Percentiles rank a stretch among this genome's conserved stretches.
Evolutionary conservation across 164 flowering plant genomes (phyloP).

Genomic region (Paratinospora sagittata): DNA sequence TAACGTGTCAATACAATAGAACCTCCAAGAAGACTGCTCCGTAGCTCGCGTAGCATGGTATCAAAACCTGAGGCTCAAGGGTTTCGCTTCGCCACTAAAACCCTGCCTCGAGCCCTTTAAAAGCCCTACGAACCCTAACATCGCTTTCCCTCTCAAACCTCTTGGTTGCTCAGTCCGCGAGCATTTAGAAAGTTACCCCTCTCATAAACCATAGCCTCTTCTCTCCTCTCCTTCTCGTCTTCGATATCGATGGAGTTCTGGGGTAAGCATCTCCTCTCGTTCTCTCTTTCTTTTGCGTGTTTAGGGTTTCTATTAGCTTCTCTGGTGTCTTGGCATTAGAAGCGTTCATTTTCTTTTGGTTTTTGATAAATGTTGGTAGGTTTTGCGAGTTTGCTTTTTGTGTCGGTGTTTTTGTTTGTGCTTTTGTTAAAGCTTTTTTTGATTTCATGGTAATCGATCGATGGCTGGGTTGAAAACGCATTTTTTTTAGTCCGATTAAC

Average conservation of each 20-base stretch:
- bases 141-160: neutral
- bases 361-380: neutral
- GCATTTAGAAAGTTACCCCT: slow-evolving; percentile 5
- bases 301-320: neutral
- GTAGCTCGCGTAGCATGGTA: neutral
- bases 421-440: neutral
- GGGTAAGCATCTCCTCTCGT: slow-evolving; percentile 20
- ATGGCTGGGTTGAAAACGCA: too few relatives aligned
- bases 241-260: slow-evolving; percentile 26
- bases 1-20: too few relatives aligned
- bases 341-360: neutral
- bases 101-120: neutral
- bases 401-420: neutral
- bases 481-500: too few relatives aligned
- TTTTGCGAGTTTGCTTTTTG: neutral
- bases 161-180: neutral
- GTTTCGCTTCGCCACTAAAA: neutral
- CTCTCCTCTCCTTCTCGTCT: neutral
- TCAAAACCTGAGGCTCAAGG: neutral
- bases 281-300: neutral
- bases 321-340: neutral
- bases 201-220: slow-evolving; percentile 11
- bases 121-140: neutral
- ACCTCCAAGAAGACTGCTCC: neutral
- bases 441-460: neutral